Percentiles rank a stretch among this genome's conserved stretches.
Conservation (phyloP, 208 protist genomes). For the Leishmania major region DNA sequence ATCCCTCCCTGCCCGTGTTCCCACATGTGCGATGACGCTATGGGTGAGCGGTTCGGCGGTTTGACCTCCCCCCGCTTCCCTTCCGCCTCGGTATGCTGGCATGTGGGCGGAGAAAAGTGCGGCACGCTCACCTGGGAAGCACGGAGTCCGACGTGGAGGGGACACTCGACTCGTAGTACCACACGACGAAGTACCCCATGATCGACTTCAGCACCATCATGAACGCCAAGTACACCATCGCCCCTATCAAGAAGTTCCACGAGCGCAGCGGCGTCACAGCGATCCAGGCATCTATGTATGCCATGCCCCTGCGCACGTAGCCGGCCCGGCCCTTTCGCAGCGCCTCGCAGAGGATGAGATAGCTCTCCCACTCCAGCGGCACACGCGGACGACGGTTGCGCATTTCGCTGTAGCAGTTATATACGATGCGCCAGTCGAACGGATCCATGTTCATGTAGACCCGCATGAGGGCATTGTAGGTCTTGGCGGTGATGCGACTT, state of each 20-base stretch:
- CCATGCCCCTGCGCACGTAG: conserved; percentile 59
- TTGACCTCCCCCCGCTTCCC: background rate
- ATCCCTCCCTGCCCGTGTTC: background rate
- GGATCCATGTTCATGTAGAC: conserved; percentile 90
- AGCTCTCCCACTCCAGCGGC: conserved; percentile 82
- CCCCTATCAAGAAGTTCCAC: conserved; percentile 52
- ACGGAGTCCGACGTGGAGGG: conserved; percentile 24
- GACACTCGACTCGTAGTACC: conserved; percentile 42
- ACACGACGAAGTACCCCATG: conserved; percentile 35
- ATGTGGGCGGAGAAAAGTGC: background rate
- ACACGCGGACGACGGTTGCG: conserved; percentile 65
- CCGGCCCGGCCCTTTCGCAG: conserved; percentile 64
- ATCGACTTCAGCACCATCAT: conserved; percentile 66
- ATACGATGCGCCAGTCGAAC: conserved; percentile 91
- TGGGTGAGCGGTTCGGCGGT: background rate
- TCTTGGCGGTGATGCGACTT: conserved; percentile 50
- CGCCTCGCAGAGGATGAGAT: conserved; percentile 71
- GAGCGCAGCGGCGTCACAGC: conserved; percentile 64
- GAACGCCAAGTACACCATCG: conserved; percentile 48
- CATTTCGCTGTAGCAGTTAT: conserved; percentile 90
- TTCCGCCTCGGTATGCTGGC: background rate
- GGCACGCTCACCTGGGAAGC: conserved; percentile 2
- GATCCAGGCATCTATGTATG: conserved; percentile 86
- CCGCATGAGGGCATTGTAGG: conserved; percentile 86
- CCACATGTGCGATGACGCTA: background rate